Evolutionary conservation across 306 rosid genomes (phyloP).

Genomic region (Medicago truncatula): MtrunA17r5.0-ANR NC_053044.1:50098001-50098500

Average conservation of each 20-base stretch:
- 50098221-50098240: slow-evolving; percentile 22
- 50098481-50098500: not conserved
- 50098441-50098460: not conserved
- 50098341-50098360: not conserved
- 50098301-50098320: not conserved
- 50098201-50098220: slow-evolving; percentile 12
- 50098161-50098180: slow-evolving; percentile 95
- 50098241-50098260: not conserved
- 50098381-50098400: not conserved
- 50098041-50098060: slow-evolving; percentile 21
- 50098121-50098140: slow-evolving; percentile 54
- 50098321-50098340: not conserved
- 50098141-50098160: slow-evolving; percentile 70
- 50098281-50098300: not conserved
- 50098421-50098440: not conserved
- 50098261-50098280: not conserved
- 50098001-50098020: slow-evolving; percentile 35
- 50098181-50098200: slow-evolving; percentile 22
- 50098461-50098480: slow-evolving; percentile 7
- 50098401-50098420: slow-evolving; percentile 2
- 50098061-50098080: slow-evolving; percentile 30
- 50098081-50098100: slow-evolving; percentile 28
- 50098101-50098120: slow-evolving; percentile 28
- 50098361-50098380: not conserved
- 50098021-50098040: slow-evolving; percentile 17